Base-by-base conservation (phyloP, 345 rosid species). In the Gossypium bickii region DNA sequence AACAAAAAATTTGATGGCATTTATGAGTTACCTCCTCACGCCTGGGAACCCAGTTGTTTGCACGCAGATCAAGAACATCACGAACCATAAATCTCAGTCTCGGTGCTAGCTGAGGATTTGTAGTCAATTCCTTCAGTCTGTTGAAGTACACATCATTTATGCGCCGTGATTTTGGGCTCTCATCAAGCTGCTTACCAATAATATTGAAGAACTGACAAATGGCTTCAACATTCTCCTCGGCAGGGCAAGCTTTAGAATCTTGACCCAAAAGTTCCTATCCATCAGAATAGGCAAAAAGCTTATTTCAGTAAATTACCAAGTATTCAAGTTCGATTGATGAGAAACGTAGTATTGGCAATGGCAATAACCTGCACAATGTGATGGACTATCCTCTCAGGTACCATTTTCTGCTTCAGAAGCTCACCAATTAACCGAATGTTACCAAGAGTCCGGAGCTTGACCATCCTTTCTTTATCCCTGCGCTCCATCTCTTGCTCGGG, bases 341-440 rank as follows among this genome's bases (percentile, higher is more conserved):
- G 59, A 43, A 45, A 76, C 17, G 10, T 69, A 79, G 49, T 38
- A 67, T 52, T 16, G 59, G 62, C 41, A 29, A 29, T 29, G 5
- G 5, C 9, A 24, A 22, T 44, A 68, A 95, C 99, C 89, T 85
- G 90, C 67, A 89, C 96, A 44, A 95, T 93, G 81, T 95, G 94
- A 83, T 93, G 98, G 61, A 91, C 98, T 67, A 95, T 86, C 91
- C 58, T 92, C 85, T 93, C 97, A 18, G 99, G 87, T 16, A 95
- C 98, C 96, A 95, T 92, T 82, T 83, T 89, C 84, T 95, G 96
- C 87, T 95, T 93, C 82, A 92, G 80, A 81, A 95, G 94, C 83
- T 95, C 98, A 65, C 98, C 99, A 85, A 95, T 93, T 67, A 95
- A 80, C 69, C 93, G 97, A 43, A 91, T 92, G 56, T 95, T 95